Evolutionary conservation across 441 rosid genomes (phyloP), one percentile per base, ranked within the genome.

Genomic region (Gossypium trilobum): DNA sequence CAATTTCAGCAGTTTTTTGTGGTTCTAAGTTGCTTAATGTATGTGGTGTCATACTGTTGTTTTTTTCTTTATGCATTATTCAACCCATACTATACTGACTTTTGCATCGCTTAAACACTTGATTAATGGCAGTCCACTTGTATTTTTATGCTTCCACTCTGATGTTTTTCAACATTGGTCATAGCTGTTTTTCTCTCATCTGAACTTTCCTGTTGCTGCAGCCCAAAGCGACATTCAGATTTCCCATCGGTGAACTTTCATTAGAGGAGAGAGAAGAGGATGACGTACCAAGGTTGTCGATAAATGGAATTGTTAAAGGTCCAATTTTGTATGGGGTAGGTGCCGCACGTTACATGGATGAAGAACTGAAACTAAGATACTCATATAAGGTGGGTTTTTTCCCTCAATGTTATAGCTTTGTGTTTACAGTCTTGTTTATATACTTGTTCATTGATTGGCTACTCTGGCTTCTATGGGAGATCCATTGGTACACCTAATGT

Each of bases 151-250:
- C 42, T 27, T 50, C 6, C 5, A 27, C 44, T 68, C 61, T 48
- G 3, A 14, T 14, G 16, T 25, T 48, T 16, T 25, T 67, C 27
- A 50, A 14, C 10, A 8, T n/a, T 54, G 42, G 54, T 14, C 31
- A 29, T 44, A 23, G 16, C 5, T 51, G 31, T 52, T 42, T 71
- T 7, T 31, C 2, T 20, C 48, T 16, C 16, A 16, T 36, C 20
- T 29, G 20, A 57, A 22, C 9, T 42, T 73, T 78, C 61, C 42
- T 70, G 48, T 9, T 78, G 16, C 42, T 80, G 83, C 80, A 95
- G 99, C 99, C 99, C 4, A 87, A 64, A 83, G 95, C 97, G 33
- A 91, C 96, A 5, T 81, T 95, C 46, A 95, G 88, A 74, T 92
- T 95, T 72, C 99, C 99, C 2, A 58, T 80, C 22, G 99, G 99